Conservation (phyloP, 495 filamentous ascomycete genomes). For the Lichina pygmaea region DNA sequence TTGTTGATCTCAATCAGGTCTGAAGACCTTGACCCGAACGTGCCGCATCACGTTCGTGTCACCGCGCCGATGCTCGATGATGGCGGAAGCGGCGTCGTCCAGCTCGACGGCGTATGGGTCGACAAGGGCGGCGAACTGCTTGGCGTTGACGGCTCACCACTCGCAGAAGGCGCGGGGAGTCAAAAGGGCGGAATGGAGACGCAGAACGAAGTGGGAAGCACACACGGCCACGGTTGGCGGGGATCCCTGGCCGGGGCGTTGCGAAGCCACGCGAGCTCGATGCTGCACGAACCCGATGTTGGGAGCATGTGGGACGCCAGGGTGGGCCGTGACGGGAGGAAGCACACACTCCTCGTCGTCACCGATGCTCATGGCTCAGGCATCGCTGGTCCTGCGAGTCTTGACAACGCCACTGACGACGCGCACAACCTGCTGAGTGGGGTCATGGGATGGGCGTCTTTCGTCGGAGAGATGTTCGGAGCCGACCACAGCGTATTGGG, state of each 20-base stretch:
- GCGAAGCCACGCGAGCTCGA: not conserved
- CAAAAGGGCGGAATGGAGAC: conserved; percentile 5
- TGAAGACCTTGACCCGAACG: conserved; percentile 6
- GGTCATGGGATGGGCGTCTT: conserved; percentile 16
- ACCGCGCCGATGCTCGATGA: conserved; percentile 15
- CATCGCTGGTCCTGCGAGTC: not conserved
- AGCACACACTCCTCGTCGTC: conserved; percentile 13
- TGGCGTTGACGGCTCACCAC: conserved; percentile 7
- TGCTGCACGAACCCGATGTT: not conserved
- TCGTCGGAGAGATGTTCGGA: conserved; percentile 16
- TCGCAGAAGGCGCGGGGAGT: conserved; percentile 6
- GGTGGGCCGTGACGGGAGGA: not conserved
- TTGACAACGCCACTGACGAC: conserved; percentile 1
- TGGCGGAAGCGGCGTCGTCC: conserved; percentile 8
- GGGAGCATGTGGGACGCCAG: not conserved
- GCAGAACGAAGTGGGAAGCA: no score
- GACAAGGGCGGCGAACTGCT: conserved; percentile 11
- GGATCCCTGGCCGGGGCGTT: not conserved
- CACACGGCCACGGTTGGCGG: conserved; percentile 3
- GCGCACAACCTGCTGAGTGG: conserved; percentile 9
- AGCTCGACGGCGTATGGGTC: conserved; percentile 15
- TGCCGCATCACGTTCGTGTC: conserved; percentile 10
- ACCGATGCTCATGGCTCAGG: conserved; percentile 6
- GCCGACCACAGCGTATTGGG: conserved; percentile 14
- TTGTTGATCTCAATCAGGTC: conserved; percentile 9